phyloP scores from a whole-genome alignment of 2,329 filamentous ascomycete species.

The Diplodia scrobiculata region DNA sequence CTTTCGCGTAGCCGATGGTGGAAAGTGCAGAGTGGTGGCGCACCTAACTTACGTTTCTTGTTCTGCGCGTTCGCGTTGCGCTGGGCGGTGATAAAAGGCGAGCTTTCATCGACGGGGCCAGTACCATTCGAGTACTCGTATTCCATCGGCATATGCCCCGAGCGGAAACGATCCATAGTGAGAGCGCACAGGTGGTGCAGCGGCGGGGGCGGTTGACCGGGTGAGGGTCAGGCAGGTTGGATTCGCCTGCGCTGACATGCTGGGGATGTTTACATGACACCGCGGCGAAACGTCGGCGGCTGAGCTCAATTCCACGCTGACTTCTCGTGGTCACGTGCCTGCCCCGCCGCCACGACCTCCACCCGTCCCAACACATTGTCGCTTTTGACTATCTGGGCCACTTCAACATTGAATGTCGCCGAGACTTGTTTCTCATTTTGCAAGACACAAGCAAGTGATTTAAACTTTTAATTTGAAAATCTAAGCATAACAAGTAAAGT shows the following conservation, averaged over 20 bases:
- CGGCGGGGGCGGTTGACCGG: conserved; percentile 22
- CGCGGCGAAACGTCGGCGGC: neutral
- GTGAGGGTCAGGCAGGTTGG: conserved; percentile 25
- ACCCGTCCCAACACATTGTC: neutral
- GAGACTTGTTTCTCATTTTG: neutral
- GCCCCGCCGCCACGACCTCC: no score
- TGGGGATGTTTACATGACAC: conserved; percentile 19
- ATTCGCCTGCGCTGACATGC: conserved; percentile 10
- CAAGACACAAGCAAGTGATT: neutral
- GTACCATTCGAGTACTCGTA: conserved; percentile 55
- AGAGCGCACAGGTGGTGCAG: conserved; percentile 6
- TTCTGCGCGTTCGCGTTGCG: conserved; percentile 34
- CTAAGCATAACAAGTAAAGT: conserved; percentile 1
- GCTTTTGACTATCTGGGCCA: neutral
- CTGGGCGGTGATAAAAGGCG: conserved; percentile 50
- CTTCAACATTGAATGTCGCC: no score
- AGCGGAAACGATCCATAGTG: conserved; percentile 25
- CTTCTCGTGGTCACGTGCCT: neutral
- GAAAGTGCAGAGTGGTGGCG: conserved; percentile 46
- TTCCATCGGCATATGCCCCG: conserved; percentile 53
- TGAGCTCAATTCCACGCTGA: conserved; percentile 2
- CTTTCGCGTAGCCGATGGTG: conserved; percentile 41
- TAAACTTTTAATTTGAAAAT: conserved; percentile 7
- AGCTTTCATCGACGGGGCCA: conserved; percentile 51
- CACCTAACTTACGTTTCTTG: conserved; percentile 46